Percentiles rank a stretch among this genome's conserved stretches.
phyloP scores from a whole-genome alignment of 2,329 filamentous ascomycete genomes.

The Daldinia sp. region DNA sequence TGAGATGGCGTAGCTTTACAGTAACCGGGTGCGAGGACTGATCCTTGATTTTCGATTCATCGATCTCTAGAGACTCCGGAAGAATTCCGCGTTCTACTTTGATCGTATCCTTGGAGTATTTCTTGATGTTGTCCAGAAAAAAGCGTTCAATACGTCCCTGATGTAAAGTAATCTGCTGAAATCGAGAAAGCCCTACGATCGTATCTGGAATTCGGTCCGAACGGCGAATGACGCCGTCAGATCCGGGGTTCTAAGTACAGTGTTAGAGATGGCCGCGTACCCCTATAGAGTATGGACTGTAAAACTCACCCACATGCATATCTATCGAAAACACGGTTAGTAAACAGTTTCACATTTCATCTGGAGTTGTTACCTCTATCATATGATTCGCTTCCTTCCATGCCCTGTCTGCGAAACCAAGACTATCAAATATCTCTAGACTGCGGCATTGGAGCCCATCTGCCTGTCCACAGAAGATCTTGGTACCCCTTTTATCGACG shows the following conservation, averaged over 20 bases:
- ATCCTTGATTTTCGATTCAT: constrained; percentile 59
- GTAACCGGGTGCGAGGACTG: constrained; percentile 66
- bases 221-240: constrained; percentile 64
- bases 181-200: constrained; percentile 66
- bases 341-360: background rate
- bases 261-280: constrained; percentile 7
- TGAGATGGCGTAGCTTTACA: constrained; percentile 64
- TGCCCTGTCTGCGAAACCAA: constrained; percentile 70
- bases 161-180: constrained; percentile 72
- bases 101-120: constrained; percentile 58
- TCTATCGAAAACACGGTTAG: constrained; percentile 32
- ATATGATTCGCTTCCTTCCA: constrained; percentile 75
- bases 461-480: constrained; percentile 55
- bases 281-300: background rate
- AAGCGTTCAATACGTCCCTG: constrained; percentile 76
- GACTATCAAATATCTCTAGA: constrained; percentile 75
- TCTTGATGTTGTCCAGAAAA: constrained; percentile 68
- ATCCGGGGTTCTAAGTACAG: constrained; percentile 67
- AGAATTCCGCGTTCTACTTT: constrained; percentile 67
- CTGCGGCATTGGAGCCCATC: constrained; percentile 68
- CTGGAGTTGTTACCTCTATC: constrained; percentile 61
- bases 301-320: constrained; percentile 45
- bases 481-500: constrained; percentile 53
- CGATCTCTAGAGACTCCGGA: constrained; percentile 63
- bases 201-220: constrained; percentile 70